Evolutionary conservation across 805 yeast species (phyloP), one percentile per base, ranked within the genome.

Genomic region (Torulaspora franciscae): DNA sequence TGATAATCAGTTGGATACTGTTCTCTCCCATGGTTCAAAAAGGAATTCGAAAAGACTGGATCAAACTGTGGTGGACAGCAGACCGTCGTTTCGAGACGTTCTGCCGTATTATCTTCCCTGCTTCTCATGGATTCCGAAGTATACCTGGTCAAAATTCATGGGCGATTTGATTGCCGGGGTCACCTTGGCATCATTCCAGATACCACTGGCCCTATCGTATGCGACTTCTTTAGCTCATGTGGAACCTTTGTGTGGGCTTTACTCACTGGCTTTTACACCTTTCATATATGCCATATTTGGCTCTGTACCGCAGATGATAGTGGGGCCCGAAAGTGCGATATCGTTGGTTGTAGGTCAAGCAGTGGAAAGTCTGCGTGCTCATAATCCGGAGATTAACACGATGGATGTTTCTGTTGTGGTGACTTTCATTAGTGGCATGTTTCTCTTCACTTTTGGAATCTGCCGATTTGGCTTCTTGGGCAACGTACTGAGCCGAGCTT

Each of bases 271-370:
- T 1, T 70, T 85, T 3, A 87, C 93, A 0, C 95, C 96, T 0
- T 66, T 83, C n/a, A 67, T 85, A 6, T 89, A 89, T 60, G 74
- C 87, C 6, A 48, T 88, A 3, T 71, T 88, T 47, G 96, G 96
- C 0, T 77, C 93, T 0, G 95, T 88, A 1, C 96, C 96, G 0
- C 83, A 82, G 47, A 79, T 89, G 83, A 80, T 88, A 32, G 95
- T 89, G 14, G 96, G 96, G 0, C 96, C 96, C 1, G 95, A 89
- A 62, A 90, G 91, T 14, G 90, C 95, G 0, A 80, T 87, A 7
- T 85, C 95, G 0, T 70, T 90, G 55, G 80, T 89, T 10, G 80
- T 85, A 22, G 96, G 96, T 1, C 91, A 84, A 55, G 79, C 83
- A 0, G 77, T 86, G 7, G 84, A 82, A 47, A 77, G 73, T n/a